Evolutionary conservation across 1,284 basidiomycete species (phyloP).

Genomic region (Taiwanofungus camphoratus): DNA sequence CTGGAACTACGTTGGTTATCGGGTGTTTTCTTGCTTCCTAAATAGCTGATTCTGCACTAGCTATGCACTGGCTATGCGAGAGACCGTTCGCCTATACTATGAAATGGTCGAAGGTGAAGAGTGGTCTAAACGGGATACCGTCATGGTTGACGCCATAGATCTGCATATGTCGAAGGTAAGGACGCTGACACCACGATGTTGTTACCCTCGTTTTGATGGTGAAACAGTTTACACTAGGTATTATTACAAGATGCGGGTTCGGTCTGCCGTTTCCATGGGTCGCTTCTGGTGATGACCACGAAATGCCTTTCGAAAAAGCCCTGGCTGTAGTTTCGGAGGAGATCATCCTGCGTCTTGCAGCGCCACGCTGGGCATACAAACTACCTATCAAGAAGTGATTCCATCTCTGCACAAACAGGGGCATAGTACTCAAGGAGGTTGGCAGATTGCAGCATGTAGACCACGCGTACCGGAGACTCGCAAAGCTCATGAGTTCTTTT

Average conservation of each 20-base stretch:
- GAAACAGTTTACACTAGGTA: slow-evolving; percentile 6
- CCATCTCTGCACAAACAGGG: too few species aligned
- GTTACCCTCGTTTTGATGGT: not conserved
- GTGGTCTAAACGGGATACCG: not conserved
- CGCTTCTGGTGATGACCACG: not conserved
- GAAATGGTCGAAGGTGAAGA: slow-evolving; percentile 8
- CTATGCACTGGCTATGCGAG: slow-evolving; percentile 3
- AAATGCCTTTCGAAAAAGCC: slow-evolving; percentile 10
- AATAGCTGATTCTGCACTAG: not conserved
- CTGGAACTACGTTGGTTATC: slow-evolving; percentile 5
- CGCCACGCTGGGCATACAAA: slow-evolving; percentile 10
- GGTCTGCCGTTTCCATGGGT: slow-evolving; percentile 8
- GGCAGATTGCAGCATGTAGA: slow-evolving; percentile 7
- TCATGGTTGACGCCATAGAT: slow-evolving; percentile 1
- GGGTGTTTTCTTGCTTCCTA: too few species aligned
- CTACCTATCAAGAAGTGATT: slow-evolving; percentile 13
- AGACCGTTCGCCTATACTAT: slow-evolving; percentile 4
- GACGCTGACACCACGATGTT: not conserved
- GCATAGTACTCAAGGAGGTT: too few species aligned
- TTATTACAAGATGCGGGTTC: slow-evolving; percentile 7
- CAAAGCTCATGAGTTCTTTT: slow-evolving; percentile 8
- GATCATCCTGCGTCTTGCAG: slow-evolving; percentile 1
- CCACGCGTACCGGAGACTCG: slow-evolving; percentile 4
- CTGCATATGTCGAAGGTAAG: not conserved
- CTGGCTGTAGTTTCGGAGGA: slow-evolving; percentile 3